A percentile compares a stretch with the other conserved stretches of the same genome.
Conservation (phyloP, 2,329 filamentous ascomycete genomes). For the Epichloe typhina region DNA sequence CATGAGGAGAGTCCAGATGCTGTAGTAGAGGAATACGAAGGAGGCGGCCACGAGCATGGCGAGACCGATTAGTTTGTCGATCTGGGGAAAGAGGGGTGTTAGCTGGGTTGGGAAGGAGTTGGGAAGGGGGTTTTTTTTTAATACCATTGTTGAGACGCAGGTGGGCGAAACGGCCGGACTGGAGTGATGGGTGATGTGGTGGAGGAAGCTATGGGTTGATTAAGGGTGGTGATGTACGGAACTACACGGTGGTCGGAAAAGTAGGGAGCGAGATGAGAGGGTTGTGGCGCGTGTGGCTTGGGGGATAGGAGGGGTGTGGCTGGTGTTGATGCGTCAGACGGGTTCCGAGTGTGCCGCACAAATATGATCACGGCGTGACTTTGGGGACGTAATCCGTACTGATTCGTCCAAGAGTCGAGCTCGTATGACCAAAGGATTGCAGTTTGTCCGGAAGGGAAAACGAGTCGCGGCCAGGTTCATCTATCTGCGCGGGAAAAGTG, state of each 20-base stretch:
- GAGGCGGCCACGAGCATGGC: conserved; percentile 55
- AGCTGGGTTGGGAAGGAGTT: not conserved
- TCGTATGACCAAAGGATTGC: too few relatives aligned
- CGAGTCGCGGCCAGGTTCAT: too few relatives aligned
- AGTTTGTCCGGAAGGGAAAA: too few relatives aligned
- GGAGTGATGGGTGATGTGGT: not conserved
- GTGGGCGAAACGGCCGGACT: conserved; percentile 5
- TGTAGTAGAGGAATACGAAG: conserved; percentile 72
- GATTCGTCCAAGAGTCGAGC: too few relatives aligned
- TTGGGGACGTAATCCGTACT: too few relatives aligned
- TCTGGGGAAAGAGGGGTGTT: conserved; percentile 34
- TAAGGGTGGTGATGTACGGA: not conserved
- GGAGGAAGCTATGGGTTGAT: not conserved
- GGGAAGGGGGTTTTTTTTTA: not conserved
- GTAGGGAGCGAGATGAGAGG: not conserved
- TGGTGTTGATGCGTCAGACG: not conserved
- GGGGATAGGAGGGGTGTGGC: not conserved
- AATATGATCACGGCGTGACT: too few relatives aligned
- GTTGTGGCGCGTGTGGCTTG: not conserved
- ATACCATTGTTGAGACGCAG: conserved; percentile 17
- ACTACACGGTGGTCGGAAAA: not conserved
- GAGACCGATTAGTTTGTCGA: conserved; percentile 69
- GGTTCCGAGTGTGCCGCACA: too few relatives aligned
- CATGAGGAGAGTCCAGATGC: conserved; percentile 95
- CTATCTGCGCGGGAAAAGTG: too few relatives aligned